Evolutionary conservation across 208 protist genomes (phyloP).

Genomic region (Leptomonas pyrrhocoris): DNA sequence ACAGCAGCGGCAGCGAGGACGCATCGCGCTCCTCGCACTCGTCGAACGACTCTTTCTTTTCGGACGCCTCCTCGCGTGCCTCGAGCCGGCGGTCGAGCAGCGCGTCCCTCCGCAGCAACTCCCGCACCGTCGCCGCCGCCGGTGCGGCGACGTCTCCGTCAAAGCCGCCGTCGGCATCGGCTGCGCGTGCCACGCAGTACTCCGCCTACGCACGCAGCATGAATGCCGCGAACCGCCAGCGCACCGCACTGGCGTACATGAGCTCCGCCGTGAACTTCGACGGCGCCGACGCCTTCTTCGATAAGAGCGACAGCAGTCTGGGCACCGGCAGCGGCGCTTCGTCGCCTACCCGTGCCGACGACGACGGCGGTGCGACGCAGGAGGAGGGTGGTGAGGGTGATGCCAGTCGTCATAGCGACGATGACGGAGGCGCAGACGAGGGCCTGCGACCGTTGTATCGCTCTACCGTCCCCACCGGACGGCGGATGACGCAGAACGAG

Average conservation of each 20-base stretch:
- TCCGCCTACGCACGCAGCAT: constrained; percentile 28
- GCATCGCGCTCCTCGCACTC: constrained; percentile 7
- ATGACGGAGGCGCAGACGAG: neutral
- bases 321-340: constrained; percentile 11
- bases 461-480: constrained; percentile 5
- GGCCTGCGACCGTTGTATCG: neutral
- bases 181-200: constrained; percentile 23
- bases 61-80: neutral
- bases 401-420: no score
- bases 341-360: neutral
- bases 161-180: neutral
- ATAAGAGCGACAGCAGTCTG: constrained; percentile 28
- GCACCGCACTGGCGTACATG: neutral
- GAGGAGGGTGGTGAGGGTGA: constrained; percentile 1
- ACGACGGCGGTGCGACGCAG: neutral
- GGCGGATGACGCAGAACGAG: constrained; percentile 10
- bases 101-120: constrained; percentile 1
- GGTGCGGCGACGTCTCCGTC: neutral
- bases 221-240: constrained; percentile 9
- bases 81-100: constrained; percentile 7
- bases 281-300: constrained; percentile 28
- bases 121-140: neutral
- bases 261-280: constrained; percentile 29
- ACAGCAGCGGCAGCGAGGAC: neutral
- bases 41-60: neutral